Base-by-base conservation (phyloP, 805 yeast genomes). In the Yarrowia bubula region DNA sequence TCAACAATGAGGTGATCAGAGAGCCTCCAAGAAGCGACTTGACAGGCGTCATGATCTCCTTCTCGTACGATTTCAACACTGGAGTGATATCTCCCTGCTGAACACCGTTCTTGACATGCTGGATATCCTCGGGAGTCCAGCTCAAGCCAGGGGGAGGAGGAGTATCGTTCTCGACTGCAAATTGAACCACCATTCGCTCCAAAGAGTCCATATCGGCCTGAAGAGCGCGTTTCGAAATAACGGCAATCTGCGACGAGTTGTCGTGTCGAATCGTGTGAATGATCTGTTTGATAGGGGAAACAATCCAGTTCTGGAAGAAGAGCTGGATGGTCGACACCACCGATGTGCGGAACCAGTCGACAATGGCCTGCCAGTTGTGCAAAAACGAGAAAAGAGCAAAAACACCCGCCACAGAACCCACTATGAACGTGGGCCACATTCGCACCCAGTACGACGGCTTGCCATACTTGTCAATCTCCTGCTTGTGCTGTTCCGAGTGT, bases 171-270 rank as follows among this genome's bases (percentile, higher is more conserved):
- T 83, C 86, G 1, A 74, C 62, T 0, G 84, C 81, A 72, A 87
- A 90, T 62, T 89, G 95, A 17, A 86, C 78, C 1, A 91, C 90
- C 99, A 93, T 93, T 66, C 97, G 76, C 71, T 91, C 92, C 62
- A 93, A 79, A 1, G 96, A 88, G 51, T 85, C 84, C 69, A 91
- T 77, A 70, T 92, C 98, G 0, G 95, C 84, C 41, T 83, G 81
- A 15, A 95, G 78, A 1, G 96, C 88, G 64, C 89, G 88, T 72
- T 88, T 88, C 3, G 93, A 85, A 76, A 90, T 86, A 22, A 92
- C 83, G 0, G 96, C 88, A 48, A 92, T 84, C 66, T 86, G 83
- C 1, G 87, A 83, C 41, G 80, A 79, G 14, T 88, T 88, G 72
- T 92, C 98, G 74, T 90, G 95, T 62, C 95, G 81, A n/a, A 93